Conservation (phyloP, 2,329 filamentous ascomycete species). For the Polytolypa hystricis region DNA sequence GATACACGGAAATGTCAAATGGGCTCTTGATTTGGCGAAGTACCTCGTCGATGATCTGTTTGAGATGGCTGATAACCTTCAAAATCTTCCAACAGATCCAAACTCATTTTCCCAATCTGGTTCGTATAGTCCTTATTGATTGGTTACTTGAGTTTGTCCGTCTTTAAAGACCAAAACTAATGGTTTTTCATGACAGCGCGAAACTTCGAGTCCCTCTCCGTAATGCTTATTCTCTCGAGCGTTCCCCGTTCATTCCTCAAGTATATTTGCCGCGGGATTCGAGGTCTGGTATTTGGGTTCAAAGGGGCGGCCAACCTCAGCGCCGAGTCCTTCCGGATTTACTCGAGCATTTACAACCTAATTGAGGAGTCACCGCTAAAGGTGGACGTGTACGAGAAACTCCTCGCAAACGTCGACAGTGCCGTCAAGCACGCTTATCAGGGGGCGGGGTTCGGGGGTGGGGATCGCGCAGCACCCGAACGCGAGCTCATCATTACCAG, state of each 20-base stretch:
- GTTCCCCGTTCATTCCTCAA: constrained; percentile 62
- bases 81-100: constrained; percentile 15
- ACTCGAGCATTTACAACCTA: constrained; percentile 44
- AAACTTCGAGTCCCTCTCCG: constrained; percentile 25
- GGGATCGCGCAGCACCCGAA: constrained; percentile 39
- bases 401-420: constrained; percentile 55
- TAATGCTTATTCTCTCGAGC: constrained; percentile 57
- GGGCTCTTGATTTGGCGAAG: constrained; percentile 58
- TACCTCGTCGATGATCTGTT: constrained; percentile 46
- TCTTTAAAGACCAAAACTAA: too few species aligned
- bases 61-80: constrained; percentile 31
- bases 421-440: constrained; percentile 51
- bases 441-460: constrained; percentile 31
- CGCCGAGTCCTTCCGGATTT: constrained; percentile 32
- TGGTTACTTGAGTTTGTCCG: neutral
- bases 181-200: neutral
- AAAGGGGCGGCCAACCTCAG: constrained; percentile 29
- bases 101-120: constrained; percentile 25
- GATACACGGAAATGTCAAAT: constrained; percentile 63
- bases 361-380: constrained; percentile 45
- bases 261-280: constrained; percentile 54
- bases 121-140: constrained; percentile 11
- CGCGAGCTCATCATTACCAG: constrained; percentile 43
- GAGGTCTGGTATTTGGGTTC: constrained; percentile 41
- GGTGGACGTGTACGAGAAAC: constrained; percentile 50